Percentiles rank a stretch among this genome's conserved stretches.
Evolutionary conservation across 2,329 filamentous ascomycete species (phyloP).

Genomic region (Sporothrix globosa): DNA sequence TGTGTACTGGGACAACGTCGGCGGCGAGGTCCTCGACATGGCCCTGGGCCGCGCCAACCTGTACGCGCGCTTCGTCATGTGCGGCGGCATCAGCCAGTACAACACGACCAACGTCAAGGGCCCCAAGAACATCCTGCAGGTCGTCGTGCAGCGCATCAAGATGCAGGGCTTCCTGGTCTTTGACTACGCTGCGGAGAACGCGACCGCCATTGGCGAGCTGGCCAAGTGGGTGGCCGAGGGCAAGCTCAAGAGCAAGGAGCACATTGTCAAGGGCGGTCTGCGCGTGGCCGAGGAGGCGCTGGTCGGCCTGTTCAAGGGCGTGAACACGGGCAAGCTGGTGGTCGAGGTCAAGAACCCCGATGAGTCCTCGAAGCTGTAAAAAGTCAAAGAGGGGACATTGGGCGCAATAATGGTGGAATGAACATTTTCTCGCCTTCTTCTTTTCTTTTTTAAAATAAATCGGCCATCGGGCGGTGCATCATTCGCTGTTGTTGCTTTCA

Average conservation of each 20-base stretch:
- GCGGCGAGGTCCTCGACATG: conserved; percentile 69
- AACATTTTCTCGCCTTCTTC: background rate
- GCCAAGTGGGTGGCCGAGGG: conserved; percentile 71
- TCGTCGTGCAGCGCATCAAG: conserved; percentile 51
- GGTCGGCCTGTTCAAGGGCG: conserved; percentile 66
- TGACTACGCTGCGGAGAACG: conserved; percentile 64
- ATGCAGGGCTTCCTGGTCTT: conserved; percentile 75
- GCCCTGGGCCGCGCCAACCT: conserved; percentile 66
- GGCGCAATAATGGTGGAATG: background rate
- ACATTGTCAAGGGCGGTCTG: conserved; percentile 70
- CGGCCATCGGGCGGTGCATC: background rate
- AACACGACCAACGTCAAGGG: conserved; percentile 61
- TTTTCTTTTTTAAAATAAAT: background rate
- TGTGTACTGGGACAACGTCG: conserved; percentile 76
- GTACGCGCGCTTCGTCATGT: conserved; percentile 69
- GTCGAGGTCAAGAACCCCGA: conserved; percentile 38
- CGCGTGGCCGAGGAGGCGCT: conserved; percentile 65
- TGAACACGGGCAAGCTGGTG: conserved; percentile 59
- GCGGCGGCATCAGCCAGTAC: conserved; percentile 71
- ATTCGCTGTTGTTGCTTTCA: background rate
- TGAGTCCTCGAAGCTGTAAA: conserved; percentile 35
- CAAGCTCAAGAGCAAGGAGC: conserved; percentile 72
- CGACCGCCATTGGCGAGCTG: conserved; percentile 62
- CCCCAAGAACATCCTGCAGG: conserved; percentile 48
- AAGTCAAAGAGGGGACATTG: background rate